Evolutionary conservation across 2,329 filamentous ascomycete species (phyloP).

Genomic region (Verticillium nonalfalfae): DNA sequence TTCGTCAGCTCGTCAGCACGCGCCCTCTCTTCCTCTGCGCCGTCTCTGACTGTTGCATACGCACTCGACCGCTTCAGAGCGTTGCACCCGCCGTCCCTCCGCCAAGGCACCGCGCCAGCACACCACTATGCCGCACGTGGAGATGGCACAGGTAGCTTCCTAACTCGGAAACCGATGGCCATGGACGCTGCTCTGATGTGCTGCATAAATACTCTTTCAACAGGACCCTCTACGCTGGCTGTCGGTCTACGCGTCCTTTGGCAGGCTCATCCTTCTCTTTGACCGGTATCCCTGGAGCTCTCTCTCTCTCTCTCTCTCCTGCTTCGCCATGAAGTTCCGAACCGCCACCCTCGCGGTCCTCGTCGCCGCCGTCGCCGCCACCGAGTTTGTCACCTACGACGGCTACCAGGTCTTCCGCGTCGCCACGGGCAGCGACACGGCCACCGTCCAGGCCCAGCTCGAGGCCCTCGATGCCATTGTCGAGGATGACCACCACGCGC

Average conservation of each 20-base stretch:
- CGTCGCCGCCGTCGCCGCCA: conserved; percentile 1
- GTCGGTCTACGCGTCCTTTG: not conserved
- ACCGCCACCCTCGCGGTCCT: not conserved
- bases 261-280: not conserved
- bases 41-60: too few relatives aligned
- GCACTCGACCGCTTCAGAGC: not conserved
- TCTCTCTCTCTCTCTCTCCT: not conserved
- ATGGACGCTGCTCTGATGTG: not conserved
- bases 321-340: not conserved
- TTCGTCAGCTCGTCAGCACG: too few relatives aligned
- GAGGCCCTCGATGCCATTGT: conserved; percentile 14
- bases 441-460: conserved; percentile 11
- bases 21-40: too few relatives aligned
- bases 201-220: not conserved
- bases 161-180: not conserved
- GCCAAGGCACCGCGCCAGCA: not conserved
- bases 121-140: not conserved
- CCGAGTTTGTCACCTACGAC: conserved; percentile 26
- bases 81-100: not conserved
- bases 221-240: not conserved
- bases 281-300: not conserved
- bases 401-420: conserved; percentile 37
- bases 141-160: not conserved
- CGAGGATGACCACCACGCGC: conserved; percentile 16
- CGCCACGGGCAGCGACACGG: conserved; percentile 10